A percentile compares a stretch with the other conserved stretches of the same genome.
Evolutionary conservation across 2,329 filamentous ascomycete genomes (phyloP).

Genomic region (Colletotrichum magnum): DNA sequence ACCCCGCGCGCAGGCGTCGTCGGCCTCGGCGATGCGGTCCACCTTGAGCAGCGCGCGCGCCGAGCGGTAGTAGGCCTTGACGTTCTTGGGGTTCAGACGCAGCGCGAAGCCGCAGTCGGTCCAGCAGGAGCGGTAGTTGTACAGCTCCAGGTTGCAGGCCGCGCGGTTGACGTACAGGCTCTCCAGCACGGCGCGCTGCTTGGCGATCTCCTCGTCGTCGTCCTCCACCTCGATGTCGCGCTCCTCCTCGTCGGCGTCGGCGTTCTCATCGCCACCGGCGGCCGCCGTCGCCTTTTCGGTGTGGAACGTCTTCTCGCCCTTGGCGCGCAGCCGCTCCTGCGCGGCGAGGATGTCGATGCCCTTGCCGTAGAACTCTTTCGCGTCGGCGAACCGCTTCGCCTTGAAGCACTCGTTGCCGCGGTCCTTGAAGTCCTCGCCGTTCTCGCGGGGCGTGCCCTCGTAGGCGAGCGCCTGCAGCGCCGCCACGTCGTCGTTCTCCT

Average conservation of each 20-base stretch:
- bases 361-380: conserved; percentile 92
- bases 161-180: conserved; percentile 88
- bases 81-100: conserved; percentile 81
- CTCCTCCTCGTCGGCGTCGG: conserved; percentile 47
- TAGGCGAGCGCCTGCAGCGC: conserved; percentile 92
- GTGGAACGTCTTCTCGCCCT: conserved; percentile 47
- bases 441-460: conserved; percentile 89
- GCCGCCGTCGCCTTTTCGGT: conserved; percentile 49
- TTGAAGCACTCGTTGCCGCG: conserved; percentile 92
- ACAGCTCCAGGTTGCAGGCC: conserved; percentile 88
- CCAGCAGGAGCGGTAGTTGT: conserved; percentile 90
- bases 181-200: conserved; percentile 78
- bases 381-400: conserved; percentile 81
- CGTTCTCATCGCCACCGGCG: conserved; percentile 57
- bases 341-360: conserved; percentile 80
- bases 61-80: conserved; percentile 94
- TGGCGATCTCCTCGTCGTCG: conserved; percentile 69
- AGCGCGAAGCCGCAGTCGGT: conserved; percentile 87
- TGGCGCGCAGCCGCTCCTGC: conserved; percentile 71
- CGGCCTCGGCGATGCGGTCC: conserved; percentile 83
- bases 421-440: conserved; percentile 87
- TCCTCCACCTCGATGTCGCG: conserved; percentile 65
- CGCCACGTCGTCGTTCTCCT: conserved; percentile 87
- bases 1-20: conserved; percentile 82
- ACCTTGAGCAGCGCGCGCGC: conserved; percentile 83